Base-by-base conservation (phyloP, 805 yeast genomes). In the Zygoascus biomembranicola region DNA sequence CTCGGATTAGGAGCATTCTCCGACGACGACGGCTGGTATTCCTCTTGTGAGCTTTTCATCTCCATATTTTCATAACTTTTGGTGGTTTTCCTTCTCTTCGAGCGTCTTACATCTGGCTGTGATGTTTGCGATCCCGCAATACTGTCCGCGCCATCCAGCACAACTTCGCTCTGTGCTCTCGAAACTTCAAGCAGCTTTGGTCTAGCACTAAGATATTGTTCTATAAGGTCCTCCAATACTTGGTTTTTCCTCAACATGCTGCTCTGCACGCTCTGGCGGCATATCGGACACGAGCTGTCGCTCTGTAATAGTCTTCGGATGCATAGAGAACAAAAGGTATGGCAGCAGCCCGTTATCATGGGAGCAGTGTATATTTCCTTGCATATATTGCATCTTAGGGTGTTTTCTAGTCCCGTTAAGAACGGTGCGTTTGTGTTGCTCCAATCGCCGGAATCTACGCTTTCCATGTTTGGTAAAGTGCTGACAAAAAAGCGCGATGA, bases 241-340 rank as follows among this genome's bases (percentile, higher is more conserved):
- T 80, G 75, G 46, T 84, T 87, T 59, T 86, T 78, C 55, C 83
- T 76, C 47, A 90, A 68, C 58, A 79, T 78, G 49, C 90, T 81
- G 56, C 87, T 90, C 63, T 81, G 78, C 32, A 84, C 78, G 59
- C 83, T 87, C 26, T 77, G 74, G 23, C 84, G 76, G 66, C 97
- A 90, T 50, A 87, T 69, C 0, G 97, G 97, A 63, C 97, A 90
- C 55, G 76, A 71, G 18, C 78, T 76, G 32, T 77, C 79, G 41
- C 68, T 68, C n/a, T 80, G 71, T 42, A 90, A 69, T 57, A 84
- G 80, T 57, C 85, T 79, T 54, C 96, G 74, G 31, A 90, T 86
- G 66, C 98, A 90, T 13, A 82, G 75, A 0, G 96, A 87, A 68
- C 98, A 90, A 66, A 89, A 90, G 0, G 90, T 83, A 66, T 90